Evolutionary conservation across 106 monocot genomes (phyloP), one percentile per base, ranked within the genome.

Genomic region (Chionographis japonica): DNA sequence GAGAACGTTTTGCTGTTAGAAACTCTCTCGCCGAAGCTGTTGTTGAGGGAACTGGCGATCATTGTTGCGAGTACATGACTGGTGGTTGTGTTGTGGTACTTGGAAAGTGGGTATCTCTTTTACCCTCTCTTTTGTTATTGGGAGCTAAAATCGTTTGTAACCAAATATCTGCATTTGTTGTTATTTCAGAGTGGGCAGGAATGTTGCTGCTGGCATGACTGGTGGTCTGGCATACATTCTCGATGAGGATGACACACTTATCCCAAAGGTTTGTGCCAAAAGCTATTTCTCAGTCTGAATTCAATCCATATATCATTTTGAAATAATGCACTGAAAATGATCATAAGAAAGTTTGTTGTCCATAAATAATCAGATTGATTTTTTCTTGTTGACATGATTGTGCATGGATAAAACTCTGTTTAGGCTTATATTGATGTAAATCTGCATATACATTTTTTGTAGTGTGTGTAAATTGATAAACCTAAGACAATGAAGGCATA

Each of bases 191-290:
- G 97, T 93, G 59, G 97, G 97, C 14, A 89, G 97, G 53, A 98
- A 98, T 80, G 93, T 98, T 69, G 92, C 97, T 62, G 92, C 97
- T 70, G 97, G 97, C 42, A 98, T 98, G 97, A 98, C 92, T n/a
- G 97, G 97, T 73, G 97, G 97, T 75, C 69, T 98, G 62, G 84
- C 92, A 35, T 93, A 98, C 68, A 93, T 98, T 43, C 80, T 98
- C 56, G 97, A 98, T 75, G 97, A 98, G 74, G 97, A 92, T 79
- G 89, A 88, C 46, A 83, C 87, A 18, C 81, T 98, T 12, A 79
- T 90, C 56, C 87, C 92, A 40, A 98, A 98, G 97, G 97, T 97
- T 69, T 58, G 77, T 56, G 40, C 9, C 37, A 68, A 58, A 19
- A 43, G 3, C 27, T 41, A 52, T 7, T 52, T 50, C 10, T 37